Percentiles rank a stretch among this genome's conserved stretches.
These are phyloP conservation scores for Penicillium longicatenatum DNA, from an alignment of 495 filamentous ascomycete species.

Conservation along the genomic window DNA sequence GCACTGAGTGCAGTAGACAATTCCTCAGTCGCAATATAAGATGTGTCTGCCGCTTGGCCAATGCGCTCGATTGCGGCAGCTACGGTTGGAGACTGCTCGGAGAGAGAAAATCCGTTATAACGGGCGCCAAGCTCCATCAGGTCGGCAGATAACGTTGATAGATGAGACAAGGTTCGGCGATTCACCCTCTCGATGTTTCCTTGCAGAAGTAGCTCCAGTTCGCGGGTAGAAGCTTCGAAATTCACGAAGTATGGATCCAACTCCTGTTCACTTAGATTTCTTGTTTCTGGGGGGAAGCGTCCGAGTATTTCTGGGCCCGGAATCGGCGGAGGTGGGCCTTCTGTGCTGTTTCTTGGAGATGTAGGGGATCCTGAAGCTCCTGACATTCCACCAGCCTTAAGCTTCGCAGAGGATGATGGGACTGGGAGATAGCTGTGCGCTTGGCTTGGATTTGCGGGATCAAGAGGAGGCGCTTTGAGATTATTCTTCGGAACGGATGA, in stretches of 20 bases:
- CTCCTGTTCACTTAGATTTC: constrained; percentile 79
- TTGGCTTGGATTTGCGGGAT: constrained; percentile 86
- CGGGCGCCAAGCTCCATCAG: constrained; percentile 88
- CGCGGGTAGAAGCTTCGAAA: constrained; percentile 84
- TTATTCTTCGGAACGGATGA: constrained; percentile 90
- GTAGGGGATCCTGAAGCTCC: constrained; percentile 50
- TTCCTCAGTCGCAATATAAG: constrained; percentile 94
- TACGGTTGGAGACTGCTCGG: constrained; percentile 82
- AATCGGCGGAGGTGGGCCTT: constrained; percentile 48
- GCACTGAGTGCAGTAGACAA: constrained; percentile 79
- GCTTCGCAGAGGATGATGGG: constrained; percentile 79
- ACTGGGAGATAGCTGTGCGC: constrained; percentile 87
- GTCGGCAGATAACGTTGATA: constrained; percentile 80
- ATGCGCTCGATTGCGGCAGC: constrained; percentile 93
- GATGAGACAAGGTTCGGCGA: constrained; percentile 79
- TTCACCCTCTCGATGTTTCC: constrained; percentile 97
- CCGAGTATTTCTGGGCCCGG: constrained; percentile 68
- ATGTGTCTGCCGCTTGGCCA: constrained; percentile 92
- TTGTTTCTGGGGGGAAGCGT: constrained; percentile 80
- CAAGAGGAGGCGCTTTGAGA: constrained; percentile 88
- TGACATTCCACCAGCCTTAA: constrained; percentile 55
- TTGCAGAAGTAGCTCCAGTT: constrained; percentile 81
- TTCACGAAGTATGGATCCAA: constrained; percentile 93
- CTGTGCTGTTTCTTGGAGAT: constrained; percentile 50
- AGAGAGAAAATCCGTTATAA: constrained; percentile 96